Conservation (phyloP, 495 filamentous ascomycete genomes). For the Podospora bellae-mahoneyi region DNA sequence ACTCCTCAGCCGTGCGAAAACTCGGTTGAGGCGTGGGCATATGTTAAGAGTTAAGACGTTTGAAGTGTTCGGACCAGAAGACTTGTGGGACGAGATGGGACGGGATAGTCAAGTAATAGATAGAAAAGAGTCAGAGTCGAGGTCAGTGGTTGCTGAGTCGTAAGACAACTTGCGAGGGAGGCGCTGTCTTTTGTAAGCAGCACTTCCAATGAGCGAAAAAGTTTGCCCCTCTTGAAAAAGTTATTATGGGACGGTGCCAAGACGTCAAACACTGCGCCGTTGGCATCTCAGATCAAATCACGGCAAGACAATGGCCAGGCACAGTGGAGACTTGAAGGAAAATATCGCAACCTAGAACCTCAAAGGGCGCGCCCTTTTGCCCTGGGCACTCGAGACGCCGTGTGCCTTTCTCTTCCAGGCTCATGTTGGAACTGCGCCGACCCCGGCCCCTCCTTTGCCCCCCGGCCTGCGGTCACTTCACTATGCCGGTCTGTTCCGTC, state of each 20-base stretch:
- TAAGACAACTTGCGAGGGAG: conserved; percentile 8
- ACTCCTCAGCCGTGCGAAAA: conserved; percentile 59
- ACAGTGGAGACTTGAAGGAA: conserved; percentile 11
- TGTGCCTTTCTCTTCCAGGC: neutral
- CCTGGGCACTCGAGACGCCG: neutral
- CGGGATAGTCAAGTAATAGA: neutral
- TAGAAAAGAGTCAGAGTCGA: neutral
- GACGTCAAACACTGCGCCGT: conserved; percentile 13
- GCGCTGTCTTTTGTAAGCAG: conserved; percentile 21
- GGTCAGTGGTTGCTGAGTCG: conserved; percentile 11
- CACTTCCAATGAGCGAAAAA: neutral
- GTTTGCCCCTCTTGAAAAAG: conserved; percentile 10
- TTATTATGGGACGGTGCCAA: neutral
- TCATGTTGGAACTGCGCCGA: conserved; percentile 2
- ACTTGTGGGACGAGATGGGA: no score
- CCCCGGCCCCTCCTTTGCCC: conserved; percentile 1
- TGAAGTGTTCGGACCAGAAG: neutral
- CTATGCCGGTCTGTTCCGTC: neutral
- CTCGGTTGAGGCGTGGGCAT: conserved; percentile 35
- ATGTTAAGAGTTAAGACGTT: neutral
- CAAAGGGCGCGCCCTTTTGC: conserved; percentile 8
- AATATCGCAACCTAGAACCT: conserved; percentile 12
- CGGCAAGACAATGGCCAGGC: conserved; percentile 4
- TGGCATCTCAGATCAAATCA: conserved; percentile 4
- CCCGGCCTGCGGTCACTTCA: neutral